phyloP scores from a whole-genome alignment of 2,329 filamentous ascomycete genomes.

The Magnaporthales sp. region DNA sequence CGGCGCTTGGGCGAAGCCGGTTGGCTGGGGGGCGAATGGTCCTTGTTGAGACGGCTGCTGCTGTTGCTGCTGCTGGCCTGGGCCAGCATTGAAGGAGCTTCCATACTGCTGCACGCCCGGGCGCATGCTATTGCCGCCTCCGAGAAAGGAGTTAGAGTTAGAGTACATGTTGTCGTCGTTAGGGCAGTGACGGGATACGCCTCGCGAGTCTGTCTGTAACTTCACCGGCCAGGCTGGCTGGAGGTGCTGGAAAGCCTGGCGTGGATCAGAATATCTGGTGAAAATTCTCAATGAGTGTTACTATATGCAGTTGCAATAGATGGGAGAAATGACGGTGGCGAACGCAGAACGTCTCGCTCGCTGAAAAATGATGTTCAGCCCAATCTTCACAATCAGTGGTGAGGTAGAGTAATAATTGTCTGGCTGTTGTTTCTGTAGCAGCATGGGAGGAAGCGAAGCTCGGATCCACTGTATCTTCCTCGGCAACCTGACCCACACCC shows the following conservation, averaged over 20 bases:
- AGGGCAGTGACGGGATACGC: not conserved
- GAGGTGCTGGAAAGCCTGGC: not conserved
- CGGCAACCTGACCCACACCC: not conserved
- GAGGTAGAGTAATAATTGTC: not conserved
- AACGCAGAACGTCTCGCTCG: not conserved
- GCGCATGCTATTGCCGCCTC: slow-evolving; percentile 70
- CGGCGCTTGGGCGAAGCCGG: slow-evolving; percentile 47
- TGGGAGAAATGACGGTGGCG: not conserved
- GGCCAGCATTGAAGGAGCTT: slow-evolving; percentile 36
- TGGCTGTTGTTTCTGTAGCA: not conserved
- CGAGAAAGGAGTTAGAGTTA: slow-evolving; percentile 77
- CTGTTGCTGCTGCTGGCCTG: slow-evolving; percentile 37
- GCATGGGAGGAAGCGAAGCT: not conserved
- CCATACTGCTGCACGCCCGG: slow-evolving; percentile 56
- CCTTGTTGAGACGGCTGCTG: slow-evolving; percentile 28
- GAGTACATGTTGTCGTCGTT: slow-evolving; percentile 63
- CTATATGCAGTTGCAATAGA: not conserved
- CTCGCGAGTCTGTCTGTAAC: not conserved
- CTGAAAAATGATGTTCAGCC: not conserved
- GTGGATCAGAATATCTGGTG: not conserved
- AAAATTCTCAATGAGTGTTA: not conserved
- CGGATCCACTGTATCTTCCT: not conserved
- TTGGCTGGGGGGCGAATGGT: slow-evolving; percentile 48
- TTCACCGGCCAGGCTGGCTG: not conserved
- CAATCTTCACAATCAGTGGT: not conserved